Evolutionary conservation across 805 yeast species (phyloP), one percentile per base, ranked within the genome.

Genomic region (Cyberlindnera galapagoensis): DNA sequence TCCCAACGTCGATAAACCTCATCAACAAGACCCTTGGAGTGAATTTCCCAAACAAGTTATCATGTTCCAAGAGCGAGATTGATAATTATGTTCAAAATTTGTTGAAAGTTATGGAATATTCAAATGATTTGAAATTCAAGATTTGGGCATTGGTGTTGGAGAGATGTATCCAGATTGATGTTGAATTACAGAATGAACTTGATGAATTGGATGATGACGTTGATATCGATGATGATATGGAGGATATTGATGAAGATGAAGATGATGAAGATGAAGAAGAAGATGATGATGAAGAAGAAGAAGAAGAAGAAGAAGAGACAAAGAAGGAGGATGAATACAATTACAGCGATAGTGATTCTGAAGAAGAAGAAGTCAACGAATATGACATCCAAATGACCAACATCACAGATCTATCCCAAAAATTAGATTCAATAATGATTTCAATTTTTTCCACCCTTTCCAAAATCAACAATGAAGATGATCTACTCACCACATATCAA

Each of bases 111-210:
- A 60, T 76, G 21, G 64, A 67, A 8, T 88, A 90, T 56, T 83
- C 92, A 42, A 74, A 76, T 4, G 96, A 87, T 44, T 60, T 87
- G 42, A 76, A 78, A 44, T 70, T 70, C 42, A 74, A 74, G 28
- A 67, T 84, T 6, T 88, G 97, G 96, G 78, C 81, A 15, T 57
- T 84, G 36, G 66, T 88, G 11, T 63, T 87, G 24, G 95, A 90
- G 55, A 73, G 77, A 40, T 70, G 83, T 35, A 85, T 92, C 38
- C 82, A 84, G 43, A 65, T 92, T 28, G 98, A 90, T 57, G 96
- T 88, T 5, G 97, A 87, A 56, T 65, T 88, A 36, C 95, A 86
- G 49, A 86, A 84, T 51, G 92, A 82, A 46, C 60, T 85, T 36
- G 95, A 87, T 47, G 95, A 84, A 43, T 60, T 80, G 35, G 94